A percentile compares a stretch with the other conserved stretches of the same genome.
Evolutionary conservation across 768 basidiomycete species (phyloP).

Genomic region (Lactarius sp.): DNA sequence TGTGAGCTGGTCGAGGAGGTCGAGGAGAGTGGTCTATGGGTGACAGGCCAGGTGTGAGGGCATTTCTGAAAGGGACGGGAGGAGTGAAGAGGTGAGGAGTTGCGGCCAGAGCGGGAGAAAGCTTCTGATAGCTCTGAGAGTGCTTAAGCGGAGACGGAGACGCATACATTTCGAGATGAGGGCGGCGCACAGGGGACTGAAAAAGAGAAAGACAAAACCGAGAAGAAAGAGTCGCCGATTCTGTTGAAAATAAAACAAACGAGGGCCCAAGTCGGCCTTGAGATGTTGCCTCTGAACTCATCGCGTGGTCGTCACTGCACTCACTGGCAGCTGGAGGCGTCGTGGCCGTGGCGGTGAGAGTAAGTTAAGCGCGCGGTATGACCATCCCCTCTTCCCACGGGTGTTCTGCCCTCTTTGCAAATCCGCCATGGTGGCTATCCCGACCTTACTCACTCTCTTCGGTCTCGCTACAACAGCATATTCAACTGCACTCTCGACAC

Average conservation of each 20-base stretch:
- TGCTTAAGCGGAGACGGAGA: conserved; percentile 22
- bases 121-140: conserved; percentile 1
- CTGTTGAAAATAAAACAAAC: conserved; percentile 4
- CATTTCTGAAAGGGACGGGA: conserved; percentile 6
- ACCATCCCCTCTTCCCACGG: conserved; percentile 18
- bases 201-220: background rate
- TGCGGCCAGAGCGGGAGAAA: conserved; percentile 21
- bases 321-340: background rate
- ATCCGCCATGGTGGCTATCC: conserved; percentile 21
- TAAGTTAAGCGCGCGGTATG: too few species aligned
- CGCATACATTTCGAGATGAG: conserved; percentile 23
- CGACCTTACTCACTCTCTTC: conserved; percentile 22
- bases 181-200: background rate
- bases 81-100: conserved; percentile 24
- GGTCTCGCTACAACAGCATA: conserved; percentile 25
- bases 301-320: background rate
- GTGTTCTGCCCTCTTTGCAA: background rate
- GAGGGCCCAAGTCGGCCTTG: background rate
- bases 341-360: too few species aligned
- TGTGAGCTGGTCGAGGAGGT: background rate
- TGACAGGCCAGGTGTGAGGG: conserved; percentile 19
- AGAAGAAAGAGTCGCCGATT: background rate
- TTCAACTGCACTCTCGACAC: conserved; percentile 74
- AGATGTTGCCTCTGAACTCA: conserved; percentile 7
- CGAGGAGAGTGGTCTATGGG: conserved; percentile 22